Evolutionary conservation across 73 alveolate species (phyloP), one percentile per base, ranked within the genome.

Genomic region (Paramecium tetraurelia): DNA sequence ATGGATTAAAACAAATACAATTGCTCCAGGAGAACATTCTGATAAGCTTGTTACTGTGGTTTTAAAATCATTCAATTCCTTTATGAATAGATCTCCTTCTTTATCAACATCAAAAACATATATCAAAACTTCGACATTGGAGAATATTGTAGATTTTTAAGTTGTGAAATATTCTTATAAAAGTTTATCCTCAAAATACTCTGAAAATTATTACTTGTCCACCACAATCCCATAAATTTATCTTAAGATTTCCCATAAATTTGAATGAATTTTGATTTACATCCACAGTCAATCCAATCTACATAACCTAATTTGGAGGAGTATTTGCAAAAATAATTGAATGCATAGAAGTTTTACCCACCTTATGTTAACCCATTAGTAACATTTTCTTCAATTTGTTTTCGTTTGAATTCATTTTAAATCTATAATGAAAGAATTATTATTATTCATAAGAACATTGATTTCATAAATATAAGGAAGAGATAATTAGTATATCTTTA

Each of bases 281-380:
- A 86, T 96, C 98, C 85, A 14, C 95, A 10, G 99, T 97, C 70
- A 87, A 96, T 22, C 98, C 97, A 69, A 96, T 94, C 86, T 96
- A 93, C 95, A 93, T 95, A 71, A 99, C 96, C 83, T 97, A 98
- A 87, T 98, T 96, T 9, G 99, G 98, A 11, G 97, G 97, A 69
- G 96, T 94, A 94, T 97, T 97, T 40, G 99, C 99, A 92, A 97
- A 97, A 92, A 97, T 97, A 92, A 97, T 97, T 14, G 99, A 97
- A 59, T 98, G 93, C 99, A 97, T 97, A 27, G 99, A 97, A 4
- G 99, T 97, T 92, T 97, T 97, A 48, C 43, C 33, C 1, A 68
- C 98, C 58, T 97, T 96, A 44, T 94, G 96, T 70, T 97, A 95
- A 71, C 99, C 98, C 99, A 97, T 96, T 27, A 96, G 94, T 38